These are phyloP conservation scores for Dryas alaskensis DNA, from an alignment of 306 rosid genomes.

Conservation along the genomic window DNA sequence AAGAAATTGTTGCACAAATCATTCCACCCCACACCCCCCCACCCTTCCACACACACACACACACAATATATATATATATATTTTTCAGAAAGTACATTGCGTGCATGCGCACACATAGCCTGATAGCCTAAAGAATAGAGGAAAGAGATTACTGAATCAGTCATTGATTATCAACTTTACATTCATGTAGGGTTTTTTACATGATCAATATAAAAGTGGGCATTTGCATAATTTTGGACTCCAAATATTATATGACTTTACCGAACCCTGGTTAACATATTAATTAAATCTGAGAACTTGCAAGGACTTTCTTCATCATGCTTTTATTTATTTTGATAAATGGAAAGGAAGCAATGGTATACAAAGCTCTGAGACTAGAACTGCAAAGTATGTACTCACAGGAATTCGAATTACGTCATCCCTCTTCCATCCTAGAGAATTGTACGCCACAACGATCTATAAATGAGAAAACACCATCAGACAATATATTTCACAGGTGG, in stretches of 20 bases:
- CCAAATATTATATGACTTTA: neutral
- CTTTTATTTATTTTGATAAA: neutral
- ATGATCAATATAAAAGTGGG: neutral
- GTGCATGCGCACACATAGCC: too few relatives aligned
- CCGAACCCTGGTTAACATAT: constrained; percentile 3
- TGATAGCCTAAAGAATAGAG: neutral
- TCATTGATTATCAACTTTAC: neutral
- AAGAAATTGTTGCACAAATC: neutral
- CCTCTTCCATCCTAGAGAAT: constrained; percentile 60
- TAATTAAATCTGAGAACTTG: neutral
- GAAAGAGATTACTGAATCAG: neutral
- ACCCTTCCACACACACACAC: too few relatives aligned
- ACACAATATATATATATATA: too few relatives aligned
- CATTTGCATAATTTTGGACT: neutral
- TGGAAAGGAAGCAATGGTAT: neutral
- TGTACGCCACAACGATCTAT: constrained; percentile 46
- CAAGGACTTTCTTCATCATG: neutral
- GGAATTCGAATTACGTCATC: constrained; percentile 45
- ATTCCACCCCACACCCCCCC: neutral
- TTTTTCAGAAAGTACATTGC: too few relatives aligned
- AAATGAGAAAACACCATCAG: constrained; percentile 24
- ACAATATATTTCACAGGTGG: constrained; percentile 15
- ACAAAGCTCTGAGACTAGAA: neutral
- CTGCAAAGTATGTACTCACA: constrained; percentile 33
- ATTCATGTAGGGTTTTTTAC: neutral